Base-by-base conservation (phyloP, 306 rosid species). In the Carpinus viminea region DNA sequence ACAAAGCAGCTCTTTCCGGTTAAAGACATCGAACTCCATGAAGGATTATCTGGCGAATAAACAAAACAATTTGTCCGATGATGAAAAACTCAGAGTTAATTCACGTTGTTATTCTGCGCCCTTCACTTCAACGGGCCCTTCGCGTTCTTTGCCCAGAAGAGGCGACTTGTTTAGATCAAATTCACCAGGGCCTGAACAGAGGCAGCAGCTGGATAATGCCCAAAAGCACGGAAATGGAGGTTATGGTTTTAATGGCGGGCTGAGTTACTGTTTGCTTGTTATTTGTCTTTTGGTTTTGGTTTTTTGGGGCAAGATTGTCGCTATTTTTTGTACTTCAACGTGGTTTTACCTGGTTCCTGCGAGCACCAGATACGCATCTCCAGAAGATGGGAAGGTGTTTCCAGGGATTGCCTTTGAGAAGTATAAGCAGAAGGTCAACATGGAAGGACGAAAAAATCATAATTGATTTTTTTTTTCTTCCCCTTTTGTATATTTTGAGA, bases 251-350 rank as follows among this genome's bases (percentile, higher is more conserved):
- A 31, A 54, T 5, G 9, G 9, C 21, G 84, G 80, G 5, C 62
- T 73, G 51, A 53, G 1, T 31, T 31, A 31, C 34, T 31, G 68
- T 70, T 73, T 80, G 57, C 6, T 81, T 56, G 57, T 84, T 17
- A 12, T 77, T 36, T 53, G 82, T 46, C 76, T 84, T n/a, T 34
- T 60, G 74, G 78, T 52, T 28, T 69, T 84, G 87, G 72, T 77
- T 0, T 65, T 73, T 28, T 84, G 65, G 28, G 82, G 87, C 0
- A 84, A 77, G 65, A 24, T 84, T 20, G 68, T 70, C 28, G 82
- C 74, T 3, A 77, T 84, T 8, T 16, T 80, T 17, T 80, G 71
- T 55, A 73, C 78, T 31, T 73, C 77, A 3, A 46, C 75, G 31
- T 81, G 80, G 74, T 56, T 84, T 15, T 70, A 68, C 10, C 2